Base-by-base conservation (phyloP, 2,329 filamentous ascomycete genomes). In the Apiospora saccharicola region DNA sequence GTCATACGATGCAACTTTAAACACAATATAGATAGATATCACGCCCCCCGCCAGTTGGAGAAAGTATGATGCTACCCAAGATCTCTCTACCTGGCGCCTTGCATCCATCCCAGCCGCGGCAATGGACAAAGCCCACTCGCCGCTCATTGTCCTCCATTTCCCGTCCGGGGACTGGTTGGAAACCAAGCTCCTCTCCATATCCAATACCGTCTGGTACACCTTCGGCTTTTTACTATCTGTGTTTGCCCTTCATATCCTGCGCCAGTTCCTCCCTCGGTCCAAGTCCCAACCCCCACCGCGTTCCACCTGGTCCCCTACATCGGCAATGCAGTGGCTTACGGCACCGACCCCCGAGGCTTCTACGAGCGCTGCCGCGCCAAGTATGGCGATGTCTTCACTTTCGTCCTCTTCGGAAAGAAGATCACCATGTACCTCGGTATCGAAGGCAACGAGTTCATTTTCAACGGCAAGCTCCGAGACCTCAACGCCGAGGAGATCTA, bases 291-390 rank as follows among this genome's bases (percentile, higher is more conserved):
- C 64, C 80, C 89, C 0, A 74, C 87, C 7, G 87, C 91, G n/a
- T 90, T 90, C 72, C 89, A 90, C 77, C 89, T 85, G 83, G 75
- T 91, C 26, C 89, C 89, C 0, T 86, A 93, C 75, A 84, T 94
- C 73, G 92, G 92, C 67, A 94, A 89, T 80, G 93, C 92, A 7
- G 84, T 94, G 72, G 86, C 87, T 30, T 94, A 94, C 82, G 92
- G 92, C 76, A 91, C 92, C 74, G 90, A 94, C 75, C 92, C 92
- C 0, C 90, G 88, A 80, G 84, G 84, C 61, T 94, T 94, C 84
- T 93, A 93, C 80, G 87, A 88, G 73, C 77, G 85, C 26, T 91
- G 88, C 77, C 89, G 89, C 74, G 84, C 88, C 78, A 94, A 88
- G 84, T 81, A 87, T 73, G 87, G 87, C 67, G 86, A 89, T 67